Evolutionary conservation across 768 basidiomycete genomes (phyloP).

Genomic region (Pluteus cervinus): DNA sequence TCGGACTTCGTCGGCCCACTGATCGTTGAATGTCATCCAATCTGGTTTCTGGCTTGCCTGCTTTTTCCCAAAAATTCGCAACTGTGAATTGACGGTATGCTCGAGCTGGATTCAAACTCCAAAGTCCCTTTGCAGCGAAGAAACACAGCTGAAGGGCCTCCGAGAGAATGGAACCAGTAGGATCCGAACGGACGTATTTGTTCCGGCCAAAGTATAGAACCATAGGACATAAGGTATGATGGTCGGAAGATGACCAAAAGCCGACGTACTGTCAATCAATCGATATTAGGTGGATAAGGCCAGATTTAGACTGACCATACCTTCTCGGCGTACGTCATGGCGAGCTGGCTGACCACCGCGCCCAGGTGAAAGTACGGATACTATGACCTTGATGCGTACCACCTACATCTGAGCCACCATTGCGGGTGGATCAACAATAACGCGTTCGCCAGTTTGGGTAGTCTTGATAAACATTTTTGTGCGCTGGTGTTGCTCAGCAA

Average conservation of each 20-base stretch:
- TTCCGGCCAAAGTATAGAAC: constrained; percentile 50
- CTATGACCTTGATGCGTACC: constrained; percentile 36
- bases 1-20: constrained; percentile 72
- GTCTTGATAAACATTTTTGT: constrained; percentile 46
- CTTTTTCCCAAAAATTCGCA: constrained; percentile 68
- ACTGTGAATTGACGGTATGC: constrained; percentile 44
- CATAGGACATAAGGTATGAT: constrained; percentile 63
- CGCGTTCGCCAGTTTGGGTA: constrained; percentile 52
- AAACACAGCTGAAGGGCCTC: constrained; percentile 41
- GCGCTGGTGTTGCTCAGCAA: constrained; percentile 68
- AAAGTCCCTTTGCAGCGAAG: constrained; percentile 40
- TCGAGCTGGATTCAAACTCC: constrained; percentile 49
- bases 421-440: constrained; percentile 66
- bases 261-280: constrained; percentile 43
- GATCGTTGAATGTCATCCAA: constrained; percentile 78
- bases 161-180: constrained; percentile 58
- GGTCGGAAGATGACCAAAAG: constrained; percentile 59
- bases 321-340: constrained; percentile 65
- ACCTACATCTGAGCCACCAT: constrained; percentile 71
- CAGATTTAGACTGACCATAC: constrained; percentile 19
- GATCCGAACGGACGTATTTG: constrained; percentile 50
- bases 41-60: constrained; percentile 55
- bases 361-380: constrained; percentile 61
- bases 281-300: not conserved
- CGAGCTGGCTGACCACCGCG: constrained; percentile 60